These are phyloP conservation scores for Oryza officinalis DNA, from an alignment of 176 grass and related monocot genomes.

Conservation along the genomic window DNA sequence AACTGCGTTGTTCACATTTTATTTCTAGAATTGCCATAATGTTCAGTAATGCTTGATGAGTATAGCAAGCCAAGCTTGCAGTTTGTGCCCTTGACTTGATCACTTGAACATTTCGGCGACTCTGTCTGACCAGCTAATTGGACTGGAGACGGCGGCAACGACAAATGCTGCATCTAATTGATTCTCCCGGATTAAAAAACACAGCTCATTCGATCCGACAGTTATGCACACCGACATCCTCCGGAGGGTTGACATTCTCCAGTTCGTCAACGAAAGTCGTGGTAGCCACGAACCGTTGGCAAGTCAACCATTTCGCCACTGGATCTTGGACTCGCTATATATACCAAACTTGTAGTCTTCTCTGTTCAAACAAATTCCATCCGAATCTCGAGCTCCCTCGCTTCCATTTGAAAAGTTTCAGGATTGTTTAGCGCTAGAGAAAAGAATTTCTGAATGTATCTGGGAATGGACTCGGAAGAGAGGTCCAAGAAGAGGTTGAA, in stretches of 20 bases:
- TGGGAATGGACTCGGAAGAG: not conserved
- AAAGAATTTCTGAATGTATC: not conserved
- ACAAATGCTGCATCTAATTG: not conserved
- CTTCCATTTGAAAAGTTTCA: not conserved
- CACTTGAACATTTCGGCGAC: not conserved
- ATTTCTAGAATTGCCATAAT: not conserved
- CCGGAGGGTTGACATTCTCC: conserved; percentile 27
- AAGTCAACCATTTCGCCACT: conserved; percentile 19
- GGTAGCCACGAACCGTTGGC: not conserved
- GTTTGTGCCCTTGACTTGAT: not conserved
- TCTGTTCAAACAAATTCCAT: conserved; percentile 21
- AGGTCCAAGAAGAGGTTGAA: conserved; percentile 37
- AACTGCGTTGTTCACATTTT: not conserved
- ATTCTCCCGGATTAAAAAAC: not conserved
- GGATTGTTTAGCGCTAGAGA: not conserved
- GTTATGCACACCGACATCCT: conserved; percentile 24
- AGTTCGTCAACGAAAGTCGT: conserved; percentile 17
- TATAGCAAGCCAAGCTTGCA: not conserved
- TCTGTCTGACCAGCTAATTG: not conserved
- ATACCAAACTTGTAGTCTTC: not conserved
- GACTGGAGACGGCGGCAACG: not conserved
- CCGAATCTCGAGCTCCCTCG: not conserved
- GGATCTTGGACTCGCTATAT: not conserved
- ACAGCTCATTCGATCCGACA: not conserved
- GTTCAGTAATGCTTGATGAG: not conserved